Evolutionary conservation across 2,329 filamentous ascomycete species (phyloP).

Genomic region (Aspergillus aculeatus): DNA sequence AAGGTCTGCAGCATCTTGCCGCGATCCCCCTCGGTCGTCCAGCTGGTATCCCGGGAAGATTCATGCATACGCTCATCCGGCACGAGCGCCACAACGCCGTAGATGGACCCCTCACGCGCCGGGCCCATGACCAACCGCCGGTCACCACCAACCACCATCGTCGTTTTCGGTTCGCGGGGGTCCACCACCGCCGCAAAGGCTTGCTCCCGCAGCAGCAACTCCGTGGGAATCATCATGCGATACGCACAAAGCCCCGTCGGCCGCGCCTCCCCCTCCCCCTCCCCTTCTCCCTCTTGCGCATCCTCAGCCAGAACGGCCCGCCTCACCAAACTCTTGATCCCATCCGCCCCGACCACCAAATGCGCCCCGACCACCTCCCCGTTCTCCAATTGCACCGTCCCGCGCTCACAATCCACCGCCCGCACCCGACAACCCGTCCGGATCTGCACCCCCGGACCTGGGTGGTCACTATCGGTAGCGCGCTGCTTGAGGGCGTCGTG

Average conservation of each 20-base stretch:
- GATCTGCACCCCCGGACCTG: neutral
- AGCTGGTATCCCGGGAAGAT: neutral
- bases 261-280: neutral
- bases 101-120: slow-evolving; percentile 41
- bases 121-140: slow-evolving; percentile 49
- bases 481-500: slow-evolving; percentile 22
- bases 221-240: neutral
- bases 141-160: slow-evolving; percentile 48
- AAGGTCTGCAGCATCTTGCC: slow-evolving; percentile 13
- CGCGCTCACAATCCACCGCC: neutral
- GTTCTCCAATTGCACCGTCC: slow-evolving; percentile 12
- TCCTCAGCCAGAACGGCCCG: neutral
- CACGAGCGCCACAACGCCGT: slow-evolving; percentile 47
- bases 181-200: slow-evolving; percentile 34
- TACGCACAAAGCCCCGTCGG: neutral
- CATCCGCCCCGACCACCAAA: slow-evolving; percentile 32
- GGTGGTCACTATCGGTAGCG: neutral
- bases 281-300: no score
- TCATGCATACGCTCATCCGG: slow-evolving; percentile 33
- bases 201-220: neutral
- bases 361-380: slow-evolving; percentile 22
- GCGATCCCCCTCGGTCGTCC: slow-evolving; percentile 7
- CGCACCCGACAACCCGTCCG: neutral
- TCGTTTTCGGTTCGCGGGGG: slow-evolving; percentile 42
- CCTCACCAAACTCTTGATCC: slow-evolving; percentile 19